Conservation (phyloP, 129 eudicot species). For the Oenanthe sinensis region DNA sequence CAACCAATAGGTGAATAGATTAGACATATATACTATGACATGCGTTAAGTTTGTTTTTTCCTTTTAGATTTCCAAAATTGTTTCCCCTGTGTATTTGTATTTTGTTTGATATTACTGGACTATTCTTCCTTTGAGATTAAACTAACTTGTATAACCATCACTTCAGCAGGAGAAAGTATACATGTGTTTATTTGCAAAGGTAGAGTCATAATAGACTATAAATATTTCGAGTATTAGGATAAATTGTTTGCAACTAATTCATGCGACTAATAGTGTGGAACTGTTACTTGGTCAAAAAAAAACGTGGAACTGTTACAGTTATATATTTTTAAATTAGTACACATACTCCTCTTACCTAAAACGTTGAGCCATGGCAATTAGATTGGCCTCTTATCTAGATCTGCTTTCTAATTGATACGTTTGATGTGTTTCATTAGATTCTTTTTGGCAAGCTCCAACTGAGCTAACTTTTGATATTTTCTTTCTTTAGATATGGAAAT, state of each 20-base stretch:
- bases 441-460: not conserved
- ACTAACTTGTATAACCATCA: not conserved
- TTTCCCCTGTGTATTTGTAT: not conserved
- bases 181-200: not conserved
- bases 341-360: not conserved
- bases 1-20: not conserved
- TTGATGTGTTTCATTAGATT: not conserved
- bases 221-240: not conserved
- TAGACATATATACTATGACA: not conserved
- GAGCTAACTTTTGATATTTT: constrained; percentile 14
- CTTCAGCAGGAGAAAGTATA: not conserved
- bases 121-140: not conserved
- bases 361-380: not conserved
- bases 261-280: not conserved
- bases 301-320: not conserved
- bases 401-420: not conserved
- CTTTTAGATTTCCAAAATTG: not conserved
- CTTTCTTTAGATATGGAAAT: constrained; percentile 58
- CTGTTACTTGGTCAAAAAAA: too few species aligned
- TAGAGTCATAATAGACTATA: not conserved
- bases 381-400: not conserved
- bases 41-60: not conserved
- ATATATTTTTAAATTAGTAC: not conserved
- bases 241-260: too few species aligned
- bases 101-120: not conserved